These are phyloP conservation scores for Solanum neorickii DNA, from an alignment of 257 asterid species.

Conservation along the genomic window DNA sequence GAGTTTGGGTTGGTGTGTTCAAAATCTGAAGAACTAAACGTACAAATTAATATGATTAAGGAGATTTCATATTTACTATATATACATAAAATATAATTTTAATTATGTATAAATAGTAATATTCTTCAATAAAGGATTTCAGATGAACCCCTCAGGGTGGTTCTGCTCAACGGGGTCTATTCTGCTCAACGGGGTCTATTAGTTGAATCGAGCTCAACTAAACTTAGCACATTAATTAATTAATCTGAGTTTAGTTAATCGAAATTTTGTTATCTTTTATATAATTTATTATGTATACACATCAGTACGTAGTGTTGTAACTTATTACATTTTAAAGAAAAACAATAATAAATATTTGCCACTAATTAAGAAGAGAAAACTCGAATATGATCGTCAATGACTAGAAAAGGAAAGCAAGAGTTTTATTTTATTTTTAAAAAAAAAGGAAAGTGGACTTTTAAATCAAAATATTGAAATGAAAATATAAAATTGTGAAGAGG, in stretches of 20 bases:
- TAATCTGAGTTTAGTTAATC: not conserved
- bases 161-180: not conserved
- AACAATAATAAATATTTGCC: not conserved
- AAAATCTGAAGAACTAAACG: too few relatives aligned
- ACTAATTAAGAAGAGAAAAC: not conserved
- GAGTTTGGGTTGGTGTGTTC: not conserved
- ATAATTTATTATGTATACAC: not conserved
- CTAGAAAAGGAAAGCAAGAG: not conserved
- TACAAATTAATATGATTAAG: too few relatives aligned
- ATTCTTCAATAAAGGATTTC: too few relatives aligned
- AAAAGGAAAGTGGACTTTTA: not conserved
- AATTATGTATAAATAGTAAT: too few relatives aligned
- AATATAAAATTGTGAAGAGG: not conserved
- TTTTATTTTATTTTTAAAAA: fast-evolving
- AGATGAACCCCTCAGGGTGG: too few relatives aligned
- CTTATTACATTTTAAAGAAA: not conserved
- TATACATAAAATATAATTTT: too few relatives aligned
- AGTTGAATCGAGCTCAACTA: not conserved
- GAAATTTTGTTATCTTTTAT: too few relatives aligned
- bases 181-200: not conserved
- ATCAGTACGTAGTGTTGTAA: not conserved
- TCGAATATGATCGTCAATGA: not conserved
- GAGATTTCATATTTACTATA: too few relatives aligned
- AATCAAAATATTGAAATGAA: not conserved
- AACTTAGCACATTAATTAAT: not conserved